These are phyloP conservation scores for Xylaria sp. DNA, from an alignment of 2,329 filamentous ascomycete genomes.

Conservation along the genomic window DNA sequence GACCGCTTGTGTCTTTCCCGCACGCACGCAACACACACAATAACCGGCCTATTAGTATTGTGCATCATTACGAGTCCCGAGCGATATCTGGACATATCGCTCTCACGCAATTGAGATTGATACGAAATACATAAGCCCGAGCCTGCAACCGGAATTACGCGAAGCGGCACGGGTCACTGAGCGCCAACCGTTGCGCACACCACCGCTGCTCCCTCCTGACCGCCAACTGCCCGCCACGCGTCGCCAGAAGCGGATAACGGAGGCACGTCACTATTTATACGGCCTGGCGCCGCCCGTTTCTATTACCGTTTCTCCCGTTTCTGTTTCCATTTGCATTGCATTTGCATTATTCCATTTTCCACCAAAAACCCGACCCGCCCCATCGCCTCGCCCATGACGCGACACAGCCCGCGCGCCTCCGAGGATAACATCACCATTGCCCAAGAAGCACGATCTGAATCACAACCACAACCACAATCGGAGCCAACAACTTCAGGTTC, in stretches of 20 bases:
- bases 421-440: constrained; percentile 26
- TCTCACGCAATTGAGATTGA: too few species aligned
- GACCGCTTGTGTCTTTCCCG: not conserved
- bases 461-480: constrained; percentile 16
- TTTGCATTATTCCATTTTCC: too few species aligned
- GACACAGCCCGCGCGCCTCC: constrained; percentile 27
- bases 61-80: too few species aligned
- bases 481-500: constrained; percentile 15
- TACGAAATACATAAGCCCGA: too few species aligned
- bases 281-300: not conserved
- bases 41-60: too few species aligned
- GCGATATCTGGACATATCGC: too few species aligned
- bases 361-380: not conserved
- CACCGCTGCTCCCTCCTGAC: not conserved
- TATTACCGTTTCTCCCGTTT: not conserved
- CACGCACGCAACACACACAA: constrained; percentile 2
- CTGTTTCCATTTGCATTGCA: too few species aligned
- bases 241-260: constrained; percentile 1
- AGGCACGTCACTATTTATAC: not conserved
- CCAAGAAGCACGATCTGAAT: constrained; percentile 7
- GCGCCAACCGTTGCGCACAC: not conserved
- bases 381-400: constrained; percentile 27
- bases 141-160: not conserved
- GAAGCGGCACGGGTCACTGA: constrained; percentile 1
- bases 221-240: constrained; percentile 17